These are phyloP conservation scores for Salix exigua DNA, from an alignment of 345 rosid genomes.

Conservation along the genomic window DNA sequence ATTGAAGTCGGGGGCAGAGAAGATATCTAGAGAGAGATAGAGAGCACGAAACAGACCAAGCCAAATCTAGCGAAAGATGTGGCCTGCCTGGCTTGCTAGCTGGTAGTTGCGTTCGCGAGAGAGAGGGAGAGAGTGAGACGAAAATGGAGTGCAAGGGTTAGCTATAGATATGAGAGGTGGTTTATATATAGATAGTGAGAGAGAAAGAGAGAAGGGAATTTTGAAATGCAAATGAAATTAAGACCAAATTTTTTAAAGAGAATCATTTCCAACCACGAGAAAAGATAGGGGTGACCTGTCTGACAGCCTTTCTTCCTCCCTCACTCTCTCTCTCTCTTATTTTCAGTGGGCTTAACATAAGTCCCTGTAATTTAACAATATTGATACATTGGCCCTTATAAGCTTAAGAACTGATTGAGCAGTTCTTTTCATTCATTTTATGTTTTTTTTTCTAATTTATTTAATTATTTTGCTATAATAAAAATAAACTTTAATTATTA, in stretches of 20 bases:
- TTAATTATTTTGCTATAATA: too few relatives aligned
- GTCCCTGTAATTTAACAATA: too few relatives aligned
- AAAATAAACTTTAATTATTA: too few relatives aligned
- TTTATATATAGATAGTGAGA: not conserved
- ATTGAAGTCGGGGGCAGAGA: too few relatives aligned
- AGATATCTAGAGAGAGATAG: too few relatives aligned
- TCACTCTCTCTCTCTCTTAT: too few relatives aligned
- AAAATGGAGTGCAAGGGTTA: not conserved
- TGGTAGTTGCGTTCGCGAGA: not conserved
- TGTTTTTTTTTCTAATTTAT: too few relatives aligned
- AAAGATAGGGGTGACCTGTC: slow-evolving; percentile 52
- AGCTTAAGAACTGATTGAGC: too few relatives aligned
- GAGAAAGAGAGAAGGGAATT: not conserved
- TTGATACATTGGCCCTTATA: too few relatives aligned
- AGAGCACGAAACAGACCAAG: not conserved
- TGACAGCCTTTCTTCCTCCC: slow-evolving; percentile 27
- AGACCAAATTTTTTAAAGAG: slow-evolving; percentile 18
- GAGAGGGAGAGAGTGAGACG: too few relatives aligned
- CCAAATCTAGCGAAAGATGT: not conserved
- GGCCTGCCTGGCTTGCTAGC: not conserved
- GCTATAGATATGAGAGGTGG: not conserved
- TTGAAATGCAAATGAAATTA: slow-evolving; percentile 41
- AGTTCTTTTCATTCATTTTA: too few relatives aligned
- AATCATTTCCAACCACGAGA: slow-evolving; percentile 45
- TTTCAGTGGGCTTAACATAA: too few relatives aligned